Evolutionary conservation across 306 rosid species (phyloP).

Genomic region (Lathyrus tuberosus): DNA sequence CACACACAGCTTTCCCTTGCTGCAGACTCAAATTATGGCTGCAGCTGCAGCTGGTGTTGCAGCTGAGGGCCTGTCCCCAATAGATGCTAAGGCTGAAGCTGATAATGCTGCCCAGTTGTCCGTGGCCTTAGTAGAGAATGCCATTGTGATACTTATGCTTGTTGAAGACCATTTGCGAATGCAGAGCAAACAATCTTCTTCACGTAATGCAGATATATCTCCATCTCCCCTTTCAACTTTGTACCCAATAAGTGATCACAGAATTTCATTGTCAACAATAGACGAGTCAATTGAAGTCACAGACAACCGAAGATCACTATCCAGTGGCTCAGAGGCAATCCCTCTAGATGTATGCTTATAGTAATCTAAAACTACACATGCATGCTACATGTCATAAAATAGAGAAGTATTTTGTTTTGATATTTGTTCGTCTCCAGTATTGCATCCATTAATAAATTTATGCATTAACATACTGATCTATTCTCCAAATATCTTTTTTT

Average conservation of each 20-base stretch:
- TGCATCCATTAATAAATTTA: slow-evolving; percentile 26
- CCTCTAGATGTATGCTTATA: slow-evolving; percentile 71
- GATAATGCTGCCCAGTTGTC: slow-evolving; percentile 97
- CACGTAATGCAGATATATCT: slow-evolving; percentile 58
- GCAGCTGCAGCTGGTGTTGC: slow-evolving; percentile 99
- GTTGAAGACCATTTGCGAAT: slow-evolving; percentile 98
- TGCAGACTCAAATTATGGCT: slow-evolving; percentile 99
- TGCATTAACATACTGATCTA: slow-evolving; percentile 18
- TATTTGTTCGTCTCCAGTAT: slow-evolving; percentile 21
- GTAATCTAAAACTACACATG: slow-evolving; percentile 29
- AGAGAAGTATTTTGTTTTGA: slow-evolving; percentile 30
- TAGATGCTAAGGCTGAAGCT: slow-evolving; percentile 86
- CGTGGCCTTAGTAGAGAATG: slow-evolving; percentile 97
- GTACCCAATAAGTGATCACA: slow-evolving; percentile 48
- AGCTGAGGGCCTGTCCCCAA: slow-evolving; percentile 86
- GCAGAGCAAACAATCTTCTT: slow-evolving; percentile 77
- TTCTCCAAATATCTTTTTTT: slow-evolving; percentile 1
- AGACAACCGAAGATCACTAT: slow-evolving; percentile 46
- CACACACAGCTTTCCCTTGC: slow-evolving; percentile 53
- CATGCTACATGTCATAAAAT: slow-evolving; percentile 29
- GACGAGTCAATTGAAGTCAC: slow-evolving; percentile 55
- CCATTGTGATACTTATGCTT: slow-evolving; percentile 97
- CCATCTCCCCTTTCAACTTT: slow-evolving; percentile 68
- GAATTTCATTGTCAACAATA: slow-evolving; percentile 45
- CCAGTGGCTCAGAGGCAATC: slow-evolving; percentile 65